Percentiles rank a stretch among this genome's conserved stretches.
Conservation (phyloP, 2,329 filamentous ascomycete genomes). For the Colletotrichum liaoningense region DNA sequence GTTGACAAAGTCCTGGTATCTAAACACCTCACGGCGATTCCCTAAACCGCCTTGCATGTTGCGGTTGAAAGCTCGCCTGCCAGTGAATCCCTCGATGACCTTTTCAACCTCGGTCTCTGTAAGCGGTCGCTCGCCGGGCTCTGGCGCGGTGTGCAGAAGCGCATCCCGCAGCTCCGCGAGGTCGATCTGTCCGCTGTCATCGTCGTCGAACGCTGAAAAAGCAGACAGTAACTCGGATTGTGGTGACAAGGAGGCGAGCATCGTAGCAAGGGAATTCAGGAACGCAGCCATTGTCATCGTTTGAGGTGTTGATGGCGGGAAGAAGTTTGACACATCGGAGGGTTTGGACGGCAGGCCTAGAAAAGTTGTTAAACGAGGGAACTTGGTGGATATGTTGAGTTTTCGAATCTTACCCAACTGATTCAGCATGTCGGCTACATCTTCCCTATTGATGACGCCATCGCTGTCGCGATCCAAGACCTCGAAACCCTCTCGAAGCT, state of each 20-base stretch:
- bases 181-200: slow-evolving; percentile 94
- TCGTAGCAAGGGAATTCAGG: slow-evolving; percentile 81
- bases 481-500: slow-evolving; percentile 92
- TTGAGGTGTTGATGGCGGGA: slow-evolving; percentile 77
- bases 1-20: slow-evolving; percentile 91
- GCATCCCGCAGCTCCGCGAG: slow-evolving; percentile 85
- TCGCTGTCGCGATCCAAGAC: slow-evolving; percentile 92
- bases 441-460: slow-evolving; percentile 82
- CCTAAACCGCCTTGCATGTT: slow-evolving; percentile 62
- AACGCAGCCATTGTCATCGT: slow-evolving; percentile 88
- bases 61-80: slow-evolving; percentile 84
- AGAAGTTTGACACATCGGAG: slow-evolving; percentile 82
- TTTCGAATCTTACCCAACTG: slow-evolving; percentile 73
- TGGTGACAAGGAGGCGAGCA: slow-evolving; percentile 80
- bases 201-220: slow-evolving; percentile 94
- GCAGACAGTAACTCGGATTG: slow-evolving; percentile 86
- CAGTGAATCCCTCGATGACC: slow-evolving; percentile 88
- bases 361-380: slow-evolving; percentile 21
- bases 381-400: background rate
- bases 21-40: slow-evolving; percentile 88
- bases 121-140: slow-evolving; percentile 74
- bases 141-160: slow-evolving; percentile 82
- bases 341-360: slow-evolving; percentile 79
- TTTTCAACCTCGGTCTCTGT: slow-evolving; percentile 83
- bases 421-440: slow-evolving; percentile 87